Evolutionary conservation across 202 grass and related monocot species (phyloP).

Genomic region (Cymbopogon flexuosus): DNA sequence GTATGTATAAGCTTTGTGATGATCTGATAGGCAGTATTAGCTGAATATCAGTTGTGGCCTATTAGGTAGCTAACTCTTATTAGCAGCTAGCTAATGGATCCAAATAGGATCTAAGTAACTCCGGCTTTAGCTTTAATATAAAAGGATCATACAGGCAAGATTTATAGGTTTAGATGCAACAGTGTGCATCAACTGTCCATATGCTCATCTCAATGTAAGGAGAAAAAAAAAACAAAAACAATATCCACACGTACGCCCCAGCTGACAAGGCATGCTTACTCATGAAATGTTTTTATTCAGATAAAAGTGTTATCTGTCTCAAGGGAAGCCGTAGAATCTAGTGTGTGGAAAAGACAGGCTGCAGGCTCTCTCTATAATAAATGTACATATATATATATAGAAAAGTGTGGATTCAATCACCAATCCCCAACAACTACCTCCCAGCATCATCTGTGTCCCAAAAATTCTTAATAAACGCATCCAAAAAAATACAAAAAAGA

Average conservation of each 20-base stretch:
- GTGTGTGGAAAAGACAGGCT: conserved; percentile 7
- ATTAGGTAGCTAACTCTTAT: background rate
- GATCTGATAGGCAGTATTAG: no score
- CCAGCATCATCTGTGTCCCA: conserved; percentile 9
- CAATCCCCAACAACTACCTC: conserved; percentile 27
- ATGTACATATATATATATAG: background rate
- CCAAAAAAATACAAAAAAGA: background rate
- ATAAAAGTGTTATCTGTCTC: background rate
- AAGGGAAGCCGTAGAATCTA: conserved; percentile 15
- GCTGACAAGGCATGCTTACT: background rate
- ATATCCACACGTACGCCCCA: background rate
- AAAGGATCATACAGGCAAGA: no score
- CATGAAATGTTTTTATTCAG: conserved; percentile 6
- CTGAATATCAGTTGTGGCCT: no score
- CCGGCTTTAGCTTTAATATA: no score
- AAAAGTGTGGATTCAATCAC: conserved; percentile 4
- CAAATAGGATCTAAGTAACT: no score
- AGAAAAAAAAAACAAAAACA: background rate
- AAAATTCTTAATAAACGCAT: conserved; percentile 22
- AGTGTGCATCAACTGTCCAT: background rate
- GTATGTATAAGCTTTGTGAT: no score
- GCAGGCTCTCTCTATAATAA: background rate
- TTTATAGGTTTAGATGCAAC: background rate
- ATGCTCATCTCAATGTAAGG: background rate
- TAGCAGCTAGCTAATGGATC: no score